Base-by-base conservation (phyloP, 805 yeast species). In the Zygosaccharomyces rouxii region DNA sequence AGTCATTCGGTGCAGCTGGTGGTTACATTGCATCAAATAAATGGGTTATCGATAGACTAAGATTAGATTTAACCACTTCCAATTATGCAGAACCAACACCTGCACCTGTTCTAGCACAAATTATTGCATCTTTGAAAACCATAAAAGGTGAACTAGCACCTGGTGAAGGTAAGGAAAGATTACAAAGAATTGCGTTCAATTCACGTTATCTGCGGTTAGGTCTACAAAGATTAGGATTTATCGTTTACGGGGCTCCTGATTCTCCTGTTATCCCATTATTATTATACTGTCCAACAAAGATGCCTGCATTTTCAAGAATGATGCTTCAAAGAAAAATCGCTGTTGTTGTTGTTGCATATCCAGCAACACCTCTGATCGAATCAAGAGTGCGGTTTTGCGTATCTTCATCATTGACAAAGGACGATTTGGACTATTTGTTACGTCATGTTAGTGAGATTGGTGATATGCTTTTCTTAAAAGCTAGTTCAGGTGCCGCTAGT, bases 1-100 rank as follows among this genome's bases (percentile, higher is more conserved):
- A 94, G 70, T 88, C 97, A 1, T 94, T 94, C 67, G 99, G 99
- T 66, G 98, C 99, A 14, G 89, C 98, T 37, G 99, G 99, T 63
- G 99, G 99, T 41, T 94, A 94, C 66, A 73, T 94, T 54, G 92
- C 96, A n/a, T 95, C 85, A 40, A 75, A 75, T 54, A 76, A 81
- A 61, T 71, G 68, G 42, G 70, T 88, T 28, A 84, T 92, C 43
- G 90, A 89, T 59, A 78, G 83, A 59, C 72, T 94, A 53, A 80
- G 90, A 69, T 58, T 86, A 35, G 83, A 80, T 58, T 80, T 87
- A 59, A 76, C 88, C 55, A 84, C 90, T 26, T 79, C 83, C 55
- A 75, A 73, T 38, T 87, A 89, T 63, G 83, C 94, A 38, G 99
- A 94, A 71, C 73, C 94, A 10, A 83, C 84, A 35, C 81, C 96